Conservation (phyloP, 2,329 filamentous ascomycete species). For the Stagonosporopsis vannaccii region DNA sequence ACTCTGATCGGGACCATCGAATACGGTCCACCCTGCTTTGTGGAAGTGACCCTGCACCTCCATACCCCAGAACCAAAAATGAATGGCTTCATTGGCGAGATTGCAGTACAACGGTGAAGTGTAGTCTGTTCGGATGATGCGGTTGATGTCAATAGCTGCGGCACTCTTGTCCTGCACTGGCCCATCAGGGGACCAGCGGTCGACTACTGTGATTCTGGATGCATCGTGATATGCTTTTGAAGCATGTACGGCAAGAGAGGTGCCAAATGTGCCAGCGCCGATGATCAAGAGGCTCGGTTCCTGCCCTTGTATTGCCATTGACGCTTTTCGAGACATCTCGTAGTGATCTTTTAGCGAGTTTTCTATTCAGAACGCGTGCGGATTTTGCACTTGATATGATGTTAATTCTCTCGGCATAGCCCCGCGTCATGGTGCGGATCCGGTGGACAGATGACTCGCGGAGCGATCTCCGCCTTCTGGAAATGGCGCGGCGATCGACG, state of each 20-base stretch:
- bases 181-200: conserved; percentile 33
- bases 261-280: conserved; percentile 71
- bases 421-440: conserved; percentile 18
- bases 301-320: conserved; percentile 1
- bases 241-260: conserved; percentile 70
- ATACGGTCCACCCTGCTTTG: conserved; percentile 65
- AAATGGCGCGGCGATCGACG: conserved; percentile 10
- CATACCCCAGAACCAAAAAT: conserved; percentile 52
- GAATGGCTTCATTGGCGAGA: conserved; percentile 52
- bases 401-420: conserved; percentile 2
- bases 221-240: conserved; percentile 58
- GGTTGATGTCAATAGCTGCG: conserved; percentile 67
- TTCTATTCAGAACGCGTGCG: background rate
- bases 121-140: conserved; percentile 67
- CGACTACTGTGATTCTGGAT: conserved; percentile 44
- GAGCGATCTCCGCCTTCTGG: conserved; percentile 7
- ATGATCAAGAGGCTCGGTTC: conserved; percentile 60
- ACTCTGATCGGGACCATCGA: conserved; percentile 55
- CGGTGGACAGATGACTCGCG: conserved; percentile 4
- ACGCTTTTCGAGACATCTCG: background rate
- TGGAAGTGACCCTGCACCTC: conserved; percentile 56
- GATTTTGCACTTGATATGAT: background rate
- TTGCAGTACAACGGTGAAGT: conserved; percentile 64
- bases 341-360: background rate
- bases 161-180: conserved; percentile 58